phyloP scores from a whole-genome alignment of 2,329 filamentous ascomycete genomes.

The Podosphaera aphanis region DNA sequence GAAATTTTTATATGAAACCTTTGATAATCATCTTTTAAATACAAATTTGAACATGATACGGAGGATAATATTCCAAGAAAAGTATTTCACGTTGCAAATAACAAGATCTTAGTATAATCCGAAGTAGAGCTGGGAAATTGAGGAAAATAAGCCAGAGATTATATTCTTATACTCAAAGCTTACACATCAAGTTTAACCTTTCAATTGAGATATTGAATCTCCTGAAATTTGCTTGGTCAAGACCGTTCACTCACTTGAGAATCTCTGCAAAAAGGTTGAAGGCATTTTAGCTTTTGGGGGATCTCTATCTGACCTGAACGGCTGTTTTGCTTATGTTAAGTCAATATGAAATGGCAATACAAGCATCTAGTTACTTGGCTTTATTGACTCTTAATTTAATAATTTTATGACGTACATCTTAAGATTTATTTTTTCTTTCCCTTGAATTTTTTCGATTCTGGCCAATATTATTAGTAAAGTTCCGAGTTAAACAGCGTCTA shows the following conservation, averaged over 20 bases:
- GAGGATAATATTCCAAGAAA: no score
- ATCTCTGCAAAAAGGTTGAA: neutral
- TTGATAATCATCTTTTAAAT: neutral
- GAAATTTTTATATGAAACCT: neutral
- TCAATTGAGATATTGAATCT: neutral
- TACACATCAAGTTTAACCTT: no score
- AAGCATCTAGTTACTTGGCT: neutral
- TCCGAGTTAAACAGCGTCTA: neutral
- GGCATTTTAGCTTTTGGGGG: neutral
- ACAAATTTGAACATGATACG: no score
- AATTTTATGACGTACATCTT: neutral
- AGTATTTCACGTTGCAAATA: neutral
- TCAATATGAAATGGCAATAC: no score
- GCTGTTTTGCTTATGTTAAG: no score
- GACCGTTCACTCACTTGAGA: neutral
- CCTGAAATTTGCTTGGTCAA: neutral
- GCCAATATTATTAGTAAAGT: constrained; percentile 2
- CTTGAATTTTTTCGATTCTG: constrained; percentile 23
- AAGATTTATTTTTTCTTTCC: constrained; percentile 22
- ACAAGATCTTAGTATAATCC: no score
- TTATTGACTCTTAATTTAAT: neutral
- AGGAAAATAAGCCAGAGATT: neutral
- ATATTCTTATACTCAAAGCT: no score
- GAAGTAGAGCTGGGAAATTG: no score
- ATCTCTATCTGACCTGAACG: no score